phyloP scores from a whole-genome alignment of 192 early-diverging fungal genomes.

The Chytriomyces confervae region DNA sequence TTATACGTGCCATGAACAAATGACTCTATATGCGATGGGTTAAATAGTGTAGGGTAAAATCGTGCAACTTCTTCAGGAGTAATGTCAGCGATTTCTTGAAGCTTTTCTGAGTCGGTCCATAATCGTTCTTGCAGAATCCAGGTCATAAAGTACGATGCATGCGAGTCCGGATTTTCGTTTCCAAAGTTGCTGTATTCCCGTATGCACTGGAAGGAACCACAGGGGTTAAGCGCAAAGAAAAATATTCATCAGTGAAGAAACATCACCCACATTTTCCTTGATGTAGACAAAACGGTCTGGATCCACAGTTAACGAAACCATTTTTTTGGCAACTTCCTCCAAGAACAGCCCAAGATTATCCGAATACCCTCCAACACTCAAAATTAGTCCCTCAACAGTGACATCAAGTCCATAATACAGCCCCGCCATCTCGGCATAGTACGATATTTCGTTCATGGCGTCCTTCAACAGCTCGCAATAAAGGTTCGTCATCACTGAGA shows the following conservation, averaged over 20 bases:
- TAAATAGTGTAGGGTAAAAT: slow-evolving; percentile 75
- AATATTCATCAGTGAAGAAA: background rate
- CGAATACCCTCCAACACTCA: slow-evolving; percentile 83
- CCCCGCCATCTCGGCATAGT: slow-evolving; percentile 89
- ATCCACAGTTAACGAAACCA: slow-evolving; percentile 67
- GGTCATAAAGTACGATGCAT: slow-evolving; percentile 77
- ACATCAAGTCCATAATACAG: slow-evolving; percentile 75
- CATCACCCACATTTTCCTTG: slow-evolving; percentile 62
- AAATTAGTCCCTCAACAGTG: slow-evolving; percentile 66
- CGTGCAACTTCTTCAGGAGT: slow-evolving; percentile 73
- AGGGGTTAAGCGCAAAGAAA: background rate
- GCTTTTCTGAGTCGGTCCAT: slow-evolving; percentile 81
- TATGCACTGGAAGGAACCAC: slow-evolving; percentile 48
- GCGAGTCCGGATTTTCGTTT: slow-evolving; percentile 78
- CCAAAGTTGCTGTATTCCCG: slow-evolving; percentile 79
- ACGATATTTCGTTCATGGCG: slow-evolving; percentile 79
- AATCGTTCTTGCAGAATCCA: slow-evolving; percentile 77
- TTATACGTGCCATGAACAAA: slow-evolving; percentile 84
- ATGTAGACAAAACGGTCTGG: slow-evolving; percentile 77
- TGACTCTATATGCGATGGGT: slow-evolving; percentile 70
- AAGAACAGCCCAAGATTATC: slow-evolving; percentile 80
- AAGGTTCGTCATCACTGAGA: slow-evolving; percentile 70
- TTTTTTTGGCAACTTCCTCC: slow-evolving; percentile 69
- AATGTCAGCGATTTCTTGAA: slow-evolving; percentile 71
- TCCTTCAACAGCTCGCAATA: slow-evolving; percentile 83